Base-by-base conservation (phyloP, 1,284 basidiomycete genomes). In the Boletellus sp. region DNA sequence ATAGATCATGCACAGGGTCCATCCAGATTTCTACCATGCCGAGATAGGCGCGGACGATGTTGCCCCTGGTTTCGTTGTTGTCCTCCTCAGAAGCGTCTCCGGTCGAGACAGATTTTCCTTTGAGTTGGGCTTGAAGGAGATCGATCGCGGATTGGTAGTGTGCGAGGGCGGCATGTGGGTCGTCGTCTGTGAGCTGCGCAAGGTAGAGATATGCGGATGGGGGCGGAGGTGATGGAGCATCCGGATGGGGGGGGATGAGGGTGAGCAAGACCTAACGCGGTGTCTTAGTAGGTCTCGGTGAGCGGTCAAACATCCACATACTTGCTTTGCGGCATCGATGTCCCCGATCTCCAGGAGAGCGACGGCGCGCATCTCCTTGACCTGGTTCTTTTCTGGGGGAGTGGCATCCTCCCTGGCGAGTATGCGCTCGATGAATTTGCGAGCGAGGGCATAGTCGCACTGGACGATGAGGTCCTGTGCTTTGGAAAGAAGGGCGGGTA, bases 1-100 rank as follows among this genome's bases (percentile, higher is more conserved):
- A 97, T 43, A 97, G 74, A 74, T 96, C 93, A 59, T 86, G 85
- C 2, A 78, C 78, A 24, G 86, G 87, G 62, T 94, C 91, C 87
- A 97, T 93, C 89, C 93, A 97, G 28, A 97, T 88, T 69, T 97
- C 94, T 16, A 96, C 90, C 82, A 96, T 95, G 16, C 89, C 90
- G 19, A 96, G 82, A 24, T 96, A 74, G 2, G 92, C 91, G n/a
- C 87, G 77, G 7, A 93, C 86, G 36, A 89, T 86, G 63, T 85
- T 92, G 50, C 74, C 79, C 65, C 78, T 82, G 42, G 86, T 70
- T 65, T 93, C 90, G 2, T 70, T 64, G 50, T 88, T 82, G 47
- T 83, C 82, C 5, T 74, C 71, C 37, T 69, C 72, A 1, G 65
- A 58, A 3, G 44, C 1, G 15, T 47, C 46, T 12, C 71, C 69